These are phyloP conservation scores for Eucalyptus brandiana DNA, from an alignment of 345 rosid genomes.

Conservation along the genomic window DNA sequence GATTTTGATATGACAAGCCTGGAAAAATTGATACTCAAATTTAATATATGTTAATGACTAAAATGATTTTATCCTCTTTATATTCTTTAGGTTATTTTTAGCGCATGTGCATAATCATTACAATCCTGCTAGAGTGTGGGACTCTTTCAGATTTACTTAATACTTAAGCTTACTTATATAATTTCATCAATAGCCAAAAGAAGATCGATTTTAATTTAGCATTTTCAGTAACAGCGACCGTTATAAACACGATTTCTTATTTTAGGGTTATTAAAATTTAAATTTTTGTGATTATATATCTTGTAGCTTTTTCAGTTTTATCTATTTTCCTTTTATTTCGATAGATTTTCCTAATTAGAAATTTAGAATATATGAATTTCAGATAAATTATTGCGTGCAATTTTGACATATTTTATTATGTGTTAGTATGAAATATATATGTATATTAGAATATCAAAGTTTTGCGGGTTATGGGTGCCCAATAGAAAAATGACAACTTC, in stretches of 20 bases:
- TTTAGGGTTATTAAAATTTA: background rate
- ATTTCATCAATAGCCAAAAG: background rate
- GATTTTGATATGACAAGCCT: background rate
- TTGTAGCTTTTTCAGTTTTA: background rate
- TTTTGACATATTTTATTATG: too few relatives aligned
- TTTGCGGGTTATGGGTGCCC: background rate
- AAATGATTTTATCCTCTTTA: background rate
- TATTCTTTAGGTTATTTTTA: background rate
- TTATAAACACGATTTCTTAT: background rate
- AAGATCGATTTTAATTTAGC: background rate
- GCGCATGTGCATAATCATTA: background rate
- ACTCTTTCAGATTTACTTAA: background rate
- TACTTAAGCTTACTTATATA: background rate
- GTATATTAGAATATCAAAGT: background rate
- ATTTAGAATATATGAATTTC: background rate
- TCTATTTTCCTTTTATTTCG: too few relatives aligned
- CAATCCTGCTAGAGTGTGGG: background rate
- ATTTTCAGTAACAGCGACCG: accelerated
- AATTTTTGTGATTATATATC: background rate
- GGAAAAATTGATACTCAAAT: background rate
- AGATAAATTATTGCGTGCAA: background rate
- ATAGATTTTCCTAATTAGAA: background rate
- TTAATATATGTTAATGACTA: background rate
- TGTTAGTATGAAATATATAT: background rate
- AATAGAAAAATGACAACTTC: background rate